A percentile compares a stretch with the other conserved stretches of the same genome.
Evolutionary conservation across 2,329 filamentous ascomycete species (phyloP).

Genomic region (Huntiella abstrusa): DNA sequence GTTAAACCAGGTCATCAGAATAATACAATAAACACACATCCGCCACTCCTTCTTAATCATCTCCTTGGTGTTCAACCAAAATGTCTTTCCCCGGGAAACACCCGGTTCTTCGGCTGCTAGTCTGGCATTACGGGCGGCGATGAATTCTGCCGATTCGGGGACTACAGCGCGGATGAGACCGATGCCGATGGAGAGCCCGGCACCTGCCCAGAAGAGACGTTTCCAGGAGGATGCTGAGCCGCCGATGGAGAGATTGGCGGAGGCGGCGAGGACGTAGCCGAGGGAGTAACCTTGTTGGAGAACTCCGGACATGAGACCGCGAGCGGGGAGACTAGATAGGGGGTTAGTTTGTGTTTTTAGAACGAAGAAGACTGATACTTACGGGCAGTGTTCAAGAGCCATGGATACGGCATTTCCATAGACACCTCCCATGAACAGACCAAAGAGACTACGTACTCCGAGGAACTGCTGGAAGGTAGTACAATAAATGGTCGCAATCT

Average conservation of each 20-base stretch:
- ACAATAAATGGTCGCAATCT: constrained; percentile 62
- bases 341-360: constrained; percentile 11
- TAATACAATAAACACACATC: constrained; percentile 57
- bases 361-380: constrained; percentile 17
- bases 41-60: constrained; percentile 58
- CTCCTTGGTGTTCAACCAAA: constrained; percentile 48
- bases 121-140: constrained; percentile 39
- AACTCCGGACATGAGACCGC: constrained; percentile 58
- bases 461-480: constrained; percentile 51
- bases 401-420: constrained; percentile 66
- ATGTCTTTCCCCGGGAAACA: constrained; percentile 53
- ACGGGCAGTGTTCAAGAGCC: constrained; percentile 61
- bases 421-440: constrained; percentile 64
- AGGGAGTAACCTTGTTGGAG: constrained; percentile 65
- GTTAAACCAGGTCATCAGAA: constrained; percentile 64
- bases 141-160: constrained; percentile 58
- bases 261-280: constrained; percentile 62
- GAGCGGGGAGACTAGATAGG: constrained; percentile 32
- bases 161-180: constrained; percentile 49
- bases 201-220: constrained; percentile 55
- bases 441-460: constrained; percentile 56
- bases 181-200: constrained; percentile 48
- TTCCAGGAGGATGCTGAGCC: constrained; percentile 48
- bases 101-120: constrained; percentile 18
- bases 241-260: constrained; percentile 55